phyloP scores from a whole-genome alignment of 1,284 basidiomycete species.

The Pseudomicrostroma phylloplanum region DNA sequence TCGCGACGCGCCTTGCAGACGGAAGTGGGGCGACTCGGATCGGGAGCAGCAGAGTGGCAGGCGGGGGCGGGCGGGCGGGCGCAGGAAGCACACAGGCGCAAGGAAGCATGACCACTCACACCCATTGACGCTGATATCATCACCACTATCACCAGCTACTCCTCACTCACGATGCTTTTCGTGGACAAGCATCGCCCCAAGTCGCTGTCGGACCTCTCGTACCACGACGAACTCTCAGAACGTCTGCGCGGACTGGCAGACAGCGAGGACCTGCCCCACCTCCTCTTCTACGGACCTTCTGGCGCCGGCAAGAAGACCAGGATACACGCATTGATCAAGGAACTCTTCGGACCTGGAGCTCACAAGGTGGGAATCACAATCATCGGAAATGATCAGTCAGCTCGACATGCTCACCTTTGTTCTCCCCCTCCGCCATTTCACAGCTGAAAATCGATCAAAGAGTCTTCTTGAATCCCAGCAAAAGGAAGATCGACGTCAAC shows the following conservation, averaged over 20 bases:
- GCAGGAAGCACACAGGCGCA: too few species aligned
- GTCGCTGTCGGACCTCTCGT: conserved; percentile 76
- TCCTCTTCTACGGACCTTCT: conserved; percentile 94
- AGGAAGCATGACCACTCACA: too few species aligned
- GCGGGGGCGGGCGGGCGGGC: too few species aligned
- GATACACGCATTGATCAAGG: conserved; percentile 69
- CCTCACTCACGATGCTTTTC: conserved; percentile 34
- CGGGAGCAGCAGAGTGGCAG: too few species aligned
- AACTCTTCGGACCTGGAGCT: conserved; percentile 83
- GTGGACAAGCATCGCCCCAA: conserved; percentile 72
- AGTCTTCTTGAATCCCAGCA: conserved; percentile 88
- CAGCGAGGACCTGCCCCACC: conserved; percentile 79
- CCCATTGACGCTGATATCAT: too few species aligned
- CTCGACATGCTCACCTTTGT: not conserved
- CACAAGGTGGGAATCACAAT: conserved; percentile 60
- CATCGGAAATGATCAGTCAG: conserved; percentile 53
- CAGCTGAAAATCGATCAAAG: conserved; percentile 94
- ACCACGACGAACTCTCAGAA: conserved; percentile 74
- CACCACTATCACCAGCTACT: not conserved
- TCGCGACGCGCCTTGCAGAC: too few species aligned
- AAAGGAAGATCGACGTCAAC: conserved; percentile 90
- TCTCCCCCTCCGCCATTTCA: conserved; percentile 46
- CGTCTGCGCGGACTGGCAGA: conserved; percentile 66
- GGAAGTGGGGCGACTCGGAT: too few species aligned
- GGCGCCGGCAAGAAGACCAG: conserved; percentile 98